Base-by-base conservation (phyloP, 148 eudicot species). In the Amaranthus hypochondriacus region DNA sequence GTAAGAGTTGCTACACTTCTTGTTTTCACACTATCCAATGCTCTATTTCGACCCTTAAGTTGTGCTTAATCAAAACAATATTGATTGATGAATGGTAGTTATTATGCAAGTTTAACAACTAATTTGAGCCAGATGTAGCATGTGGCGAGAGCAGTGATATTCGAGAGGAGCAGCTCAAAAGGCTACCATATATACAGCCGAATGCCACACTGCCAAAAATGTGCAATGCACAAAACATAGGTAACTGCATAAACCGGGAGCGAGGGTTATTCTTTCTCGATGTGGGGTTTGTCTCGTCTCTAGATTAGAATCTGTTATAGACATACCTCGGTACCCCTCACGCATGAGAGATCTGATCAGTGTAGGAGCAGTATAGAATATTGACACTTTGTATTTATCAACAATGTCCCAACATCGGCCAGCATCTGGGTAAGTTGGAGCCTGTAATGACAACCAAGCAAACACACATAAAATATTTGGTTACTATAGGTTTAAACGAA, bases 341-440 rank as follows among this genome's bases (percentile, higher is more conserved):
- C 97, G 99, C 99, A 96, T 96, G 74, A 96, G 87, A 78, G 99
- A 90, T 69, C 99, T 87, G 77, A 96, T 87, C 71, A 96, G 82
- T 49, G 99, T 96, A 61, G 99, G 99, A 58, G 99, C 99, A 52
- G 99, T 96, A 81, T 96, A 96, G 75, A 92, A 92, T 76, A 86
- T 89, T 72, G 94, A 80, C 72, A 96, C 94, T 78, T 87, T 89
- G 84, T 86, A 96, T 86, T 96, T 96, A 81, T 96, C 99, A 74
- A 96, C 97, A 82, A 96, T 89, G 75, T 90, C 92, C 99, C 99
- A 96, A 78, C 91, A 90, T 48, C 99, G 92, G 66, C 99, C 99
- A 11, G 97, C 73, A 86, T 90, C 88, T 70, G 99, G 99, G 86
- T 90, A 96, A 71, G 84, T 96, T 80, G 99, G 99, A 71, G 91